phyloP scores from a whole-genome alignment of 495 filamentous ascomycete genomes.

The Hyaloscypha hepaticicola region DNA sequence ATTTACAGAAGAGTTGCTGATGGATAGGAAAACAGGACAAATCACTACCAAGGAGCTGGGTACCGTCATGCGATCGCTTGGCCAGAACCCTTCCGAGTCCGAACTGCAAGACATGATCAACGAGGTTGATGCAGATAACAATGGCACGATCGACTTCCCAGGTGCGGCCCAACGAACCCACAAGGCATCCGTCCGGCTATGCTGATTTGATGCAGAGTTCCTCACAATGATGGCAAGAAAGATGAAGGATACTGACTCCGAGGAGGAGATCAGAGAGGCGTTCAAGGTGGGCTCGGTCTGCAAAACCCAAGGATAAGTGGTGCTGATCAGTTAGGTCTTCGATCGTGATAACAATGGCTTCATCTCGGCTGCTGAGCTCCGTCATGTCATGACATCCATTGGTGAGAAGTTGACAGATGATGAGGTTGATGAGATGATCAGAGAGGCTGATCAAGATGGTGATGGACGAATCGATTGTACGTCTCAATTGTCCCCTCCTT shows the following conservation, averaged over 20 bases:
- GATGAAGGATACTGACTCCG: conserved; percentile 99
- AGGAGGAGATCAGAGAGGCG: conserved; percentile 96
- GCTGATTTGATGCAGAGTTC: conserved; percentile 65
- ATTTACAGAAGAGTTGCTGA: conserved; percentile 2
- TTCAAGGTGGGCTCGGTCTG: conserved; percentile 43
- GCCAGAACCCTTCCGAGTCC: conserved; percentile 98
- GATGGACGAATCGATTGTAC: conserved; percentile 94
- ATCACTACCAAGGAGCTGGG: conserved; percentile 99
- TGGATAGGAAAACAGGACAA: conserved; percentile 63
- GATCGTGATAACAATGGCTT: conserved; percentile 99
- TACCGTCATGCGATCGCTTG: conserved; percentile 99
- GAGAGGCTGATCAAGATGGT: conserved; percentile 98
- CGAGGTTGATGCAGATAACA: conserved; percentile 99
- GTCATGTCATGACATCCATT: conserved; percentile 99
- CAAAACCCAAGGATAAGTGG: not conserved
- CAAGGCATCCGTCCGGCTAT: conserved; percentile 5
- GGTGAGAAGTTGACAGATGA: conserved; percentile 99
- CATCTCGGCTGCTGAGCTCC: conserved; percentile 95
- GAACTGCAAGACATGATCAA: conserved; percentile 99
- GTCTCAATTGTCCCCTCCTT: conserved; percentile 23
- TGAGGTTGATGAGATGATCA: conserved; percentile 99
- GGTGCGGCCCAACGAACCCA: conserved; percentile 53
- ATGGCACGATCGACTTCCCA: conserved; percentile 98
- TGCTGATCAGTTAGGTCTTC: conserved; percentile 67
- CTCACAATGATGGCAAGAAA: conserved; percentile 99